phyloP scores from a whole-genome alignment of 176 grass and related monocot species.

The Juncus inflexus region DNA sequence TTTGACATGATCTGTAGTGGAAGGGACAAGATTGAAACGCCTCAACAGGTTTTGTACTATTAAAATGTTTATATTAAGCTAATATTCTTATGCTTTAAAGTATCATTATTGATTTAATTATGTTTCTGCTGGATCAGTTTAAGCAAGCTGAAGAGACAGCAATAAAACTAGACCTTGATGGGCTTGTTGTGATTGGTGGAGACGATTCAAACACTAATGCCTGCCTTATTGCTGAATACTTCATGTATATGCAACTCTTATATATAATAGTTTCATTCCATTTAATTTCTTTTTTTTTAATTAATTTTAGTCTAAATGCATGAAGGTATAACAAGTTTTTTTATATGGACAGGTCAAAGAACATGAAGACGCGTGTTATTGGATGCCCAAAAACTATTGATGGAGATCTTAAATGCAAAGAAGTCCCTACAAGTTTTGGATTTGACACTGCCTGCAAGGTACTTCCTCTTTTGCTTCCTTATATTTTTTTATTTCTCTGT shows the following conservation, averaged over 20 bases:
- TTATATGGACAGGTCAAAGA: conserved; percentile 55
- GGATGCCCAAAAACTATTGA: conserved; percentile 99
- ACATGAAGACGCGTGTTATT: conserved; percentile 84
- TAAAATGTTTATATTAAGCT: not conserved
- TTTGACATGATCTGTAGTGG: conserved; percentile 99
- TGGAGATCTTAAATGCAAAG: conserved; percentile 94
- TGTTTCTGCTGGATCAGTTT: conserved; percentile 48
- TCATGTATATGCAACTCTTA: conserved; percentile 45
- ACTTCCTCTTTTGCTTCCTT: not conserved
- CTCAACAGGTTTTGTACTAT: conserved; percentile 57
- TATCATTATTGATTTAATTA: not conserved
- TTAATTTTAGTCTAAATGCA: conserved; percentile 1
- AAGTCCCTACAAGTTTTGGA: conserved; percentile 97
- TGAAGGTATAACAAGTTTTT: conserved; percentile 1
- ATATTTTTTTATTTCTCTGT: conserved; percentile 14
- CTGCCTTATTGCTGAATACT: conserved; percentile 90
- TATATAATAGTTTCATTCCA: not conserved
- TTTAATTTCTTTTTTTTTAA: not conserved
- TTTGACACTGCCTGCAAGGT: conserved; percentile 99
- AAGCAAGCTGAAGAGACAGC: conserved; percentile 95
- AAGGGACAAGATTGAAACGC: conserved; percentile 99
- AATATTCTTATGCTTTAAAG: not conserved
- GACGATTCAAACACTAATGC: conserved; percentile 99
- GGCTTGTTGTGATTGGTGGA: conserved; percentile 96
- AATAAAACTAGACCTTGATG: conserved; percentile 78